Base-by-base conservation (phyloP, 805 yeast species). In the Ogataea ganodermae region DNA sequence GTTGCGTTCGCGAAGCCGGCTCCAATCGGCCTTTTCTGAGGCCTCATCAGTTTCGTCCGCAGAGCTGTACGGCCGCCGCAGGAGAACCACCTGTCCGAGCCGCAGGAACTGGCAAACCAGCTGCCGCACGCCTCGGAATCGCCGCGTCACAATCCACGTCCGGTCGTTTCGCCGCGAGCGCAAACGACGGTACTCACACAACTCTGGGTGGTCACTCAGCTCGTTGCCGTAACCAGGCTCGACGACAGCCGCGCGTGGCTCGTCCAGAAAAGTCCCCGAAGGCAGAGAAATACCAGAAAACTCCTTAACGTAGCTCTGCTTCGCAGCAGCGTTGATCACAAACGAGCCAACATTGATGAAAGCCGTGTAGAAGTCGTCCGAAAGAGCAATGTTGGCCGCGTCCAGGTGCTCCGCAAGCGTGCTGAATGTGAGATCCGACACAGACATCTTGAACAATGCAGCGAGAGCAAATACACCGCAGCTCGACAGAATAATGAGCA, bases 281-380 rank as follows among this genome's bases (percentile, higher is more conserved):
- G 79, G 79, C n/a, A 76, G 60, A 0, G 65, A 60, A 2, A 85
- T 67, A 13, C 72, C 60, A 21, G 80, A 69, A 24, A 78, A 69
- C 57, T 85, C 89, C 41, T 79, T 75, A 33, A 83, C 75, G 61
- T 83, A 86, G 52, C 86, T 81, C 24, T 83, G 79, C 46, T 75
- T 78, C 2, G 86, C 83, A 0, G 87, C 83, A 44, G 84, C 81
- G n/a, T 83, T 79, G 32, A 85, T 74, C 13, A 86, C 80, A 38
- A 85, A 70, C 46, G 79, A 70, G 0, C 89, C 89, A 41, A 81
- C 63, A 57, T 80, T 80, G 54, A 79, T 70, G 44, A 82, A 65
- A 0, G 83, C 79, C 1, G 86, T 75, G 59, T 82, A 80, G 60
- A 86, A 86, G 65, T 86, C 91, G 57, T 84, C 89, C 26, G 72